Conservation (phyloP, 2,329 filamentous ascomycete species). For the Shiraia sp. region DNA sequence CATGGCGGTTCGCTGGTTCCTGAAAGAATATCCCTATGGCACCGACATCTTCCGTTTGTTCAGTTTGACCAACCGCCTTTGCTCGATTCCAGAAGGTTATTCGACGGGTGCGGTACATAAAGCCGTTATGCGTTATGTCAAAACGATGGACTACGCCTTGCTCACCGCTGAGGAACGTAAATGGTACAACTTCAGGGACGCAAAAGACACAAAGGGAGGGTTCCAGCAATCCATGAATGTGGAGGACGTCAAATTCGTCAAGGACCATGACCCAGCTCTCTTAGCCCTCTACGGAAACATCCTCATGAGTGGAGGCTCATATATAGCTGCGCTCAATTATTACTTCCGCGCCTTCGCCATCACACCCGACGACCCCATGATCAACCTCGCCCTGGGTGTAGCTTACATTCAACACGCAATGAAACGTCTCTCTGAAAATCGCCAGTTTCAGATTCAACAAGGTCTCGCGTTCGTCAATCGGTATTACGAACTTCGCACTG, state of each 20-base stretch:
- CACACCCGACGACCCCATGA: slow-evolving; percentile 73
- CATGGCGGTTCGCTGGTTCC: slow-evolving; percentile 77
- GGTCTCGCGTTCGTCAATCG: slow-evolving; percentile 78
- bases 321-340: slow-evolving; percentile 83
- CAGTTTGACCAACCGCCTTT: slow-evolving; percentile 74
- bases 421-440: slow-evolving; percentile 86
- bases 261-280: slow-evolving; percentile 69
- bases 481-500: slow-evolving; percentile 67
- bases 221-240: slow-evolving; percentile 43
- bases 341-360: slow-evolving; percentile 71
- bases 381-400: slow-evolving; percentile 76
- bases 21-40: slow-evolving; percentile 77
- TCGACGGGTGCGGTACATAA: slow-evolving; percentile 84
- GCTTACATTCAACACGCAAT: slow-evolving; percentile 85
- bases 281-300: slow-evolving; percentile 91
- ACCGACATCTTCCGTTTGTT: slow-evolving; percentile 86
- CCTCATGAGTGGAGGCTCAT: slow-evolving; percentile 79
- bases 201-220: slow-evolving; percentile 44
- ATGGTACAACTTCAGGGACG: slow-evolving; percentile 44
- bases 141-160: slow-evolving; percentile 76
- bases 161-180: slow-evolving; percentile 57
- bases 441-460: slow-evolving; percentile 85
- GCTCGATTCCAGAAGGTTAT: slow-evolving; percentile 74
- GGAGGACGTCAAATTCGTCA: slow-evolving; percentile 45
- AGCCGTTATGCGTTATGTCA: slow-evolving; percentile 88